Percentiles rank a stretch among this genome's conserved stretches.
phyloP scores from a whole-genome alignment of 495 filamentous ascomycete species.

The Talaromyces borbonicus region DNA sequence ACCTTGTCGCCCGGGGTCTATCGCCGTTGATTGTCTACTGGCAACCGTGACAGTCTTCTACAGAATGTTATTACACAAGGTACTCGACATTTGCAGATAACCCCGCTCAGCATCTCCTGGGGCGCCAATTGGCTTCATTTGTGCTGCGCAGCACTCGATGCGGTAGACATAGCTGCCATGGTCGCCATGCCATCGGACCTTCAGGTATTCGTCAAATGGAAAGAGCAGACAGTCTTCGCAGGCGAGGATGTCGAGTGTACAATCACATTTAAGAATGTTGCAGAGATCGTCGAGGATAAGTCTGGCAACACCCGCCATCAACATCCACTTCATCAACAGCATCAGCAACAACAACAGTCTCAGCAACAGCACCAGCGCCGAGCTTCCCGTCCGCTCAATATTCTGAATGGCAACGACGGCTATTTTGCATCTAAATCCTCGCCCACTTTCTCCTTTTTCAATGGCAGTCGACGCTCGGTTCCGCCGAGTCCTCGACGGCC shows the following conservation, averaged over 20 bases:
- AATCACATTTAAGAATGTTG: constrained; percentile 91
- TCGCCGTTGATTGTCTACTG: not conserved
- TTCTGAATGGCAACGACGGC: no score
- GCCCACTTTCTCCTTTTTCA: constrained; percentile 28
- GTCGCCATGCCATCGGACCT: constrained; percentile 55
- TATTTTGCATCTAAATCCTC: constrained; percentile 34
- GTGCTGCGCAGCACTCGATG: constrained; percentile 20
- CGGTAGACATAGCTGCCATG: constrained; percentile 22
- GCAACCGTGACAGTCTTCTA: not conserved
- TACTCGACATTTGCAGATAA: not conserved
- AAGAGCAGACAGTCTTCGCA: constrained; percentile 82
- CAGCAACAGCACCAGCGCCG: constrained; percentile 40
- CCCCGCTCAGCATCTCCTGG: no score
- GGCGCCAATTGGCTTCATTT: no score
- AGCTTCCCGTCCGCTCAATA: constrained; percentile 30
- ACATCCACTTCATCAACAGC: constrained; percentile 29
- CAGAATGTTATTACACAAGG: not conserved
- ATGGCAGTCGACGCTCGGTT: constrained; percentile 27
- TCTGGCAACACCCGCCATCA: constrained; percentile 11
- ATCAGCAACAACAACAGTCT: constrained; percentile 25
- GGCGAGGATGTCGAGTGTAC: constrained; percentile 90
- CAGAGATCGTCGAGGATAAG: constrained; percentile 27
- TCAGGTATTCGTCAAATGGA: constrained; percentile 90
- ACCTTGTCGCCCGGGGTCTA: no score
- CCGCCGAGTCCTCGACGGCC: constrained; percentile 25